Evolutionary conservation across 2,329 filamentous ascomycete species (phyloP).

Genomic region (Colletotrichum coccodes): DNA sequence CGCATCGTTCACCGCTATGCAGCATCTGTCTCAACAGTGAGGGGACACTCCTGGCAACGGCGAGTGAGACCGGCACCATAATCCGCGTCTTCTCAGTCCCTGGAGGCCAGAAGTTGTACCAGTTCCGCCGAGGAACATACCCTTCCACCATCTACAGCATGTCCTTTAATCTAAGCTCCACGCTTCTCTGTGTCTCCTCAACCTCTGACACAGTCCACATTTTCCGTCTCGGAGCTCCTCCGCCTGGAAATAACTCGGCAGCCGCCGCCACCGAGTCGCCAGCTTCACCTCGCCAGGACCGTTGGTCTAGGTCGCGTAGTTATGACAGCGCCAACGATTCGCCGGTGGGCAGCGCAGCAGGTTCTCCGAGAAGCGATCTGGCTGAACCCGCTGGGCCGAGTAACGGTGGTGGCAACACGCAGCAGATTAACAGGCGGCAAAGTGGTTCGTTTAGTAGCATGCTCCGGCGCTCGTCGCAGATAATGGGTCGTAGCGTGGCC

Average conservation of each 20-base stretch:
- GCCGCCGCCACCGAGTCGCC: constrained; percentile 48
- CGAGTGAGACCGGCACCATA: constrained; percentile 97
- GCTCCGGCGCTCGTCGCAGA: constrained; percentile 92
- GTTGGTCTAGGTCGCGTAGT: constrained; percentile 64
- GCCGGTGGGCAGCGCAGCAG: constrained; percentile 49
- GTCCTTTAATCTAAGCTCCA: constrained; percentile 97
- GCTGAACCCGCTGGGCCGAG: constrained; percentile 48
- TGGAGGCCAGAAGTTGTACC: constrained; percentile 90
- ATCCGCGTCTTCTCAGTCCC: constrained; percentile 96
- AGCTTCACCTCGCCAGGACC: constrained; percentile 56
- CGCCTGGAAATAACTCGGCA: constrained; percentile 44
- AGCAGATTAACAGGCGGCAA: constrained; percentile 54
- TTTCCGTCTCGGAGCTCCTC: constrained; percentile 77
- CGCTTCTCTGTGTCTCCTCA: constrained; percentile 93
- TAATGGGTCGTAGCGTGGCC: constrained; percentile 88
- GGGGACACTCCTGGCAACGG: constrained; percentile 90
- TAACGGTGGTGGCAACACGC: constrained; percentile 38
- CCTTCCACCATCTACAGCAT: constrained; percentile 97
- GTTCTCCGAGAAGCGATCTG: constrained; percentile 59
- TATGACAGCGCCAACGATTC: constrained; percentile 68
- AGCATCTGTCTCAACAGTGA: constrained; percentile 93
- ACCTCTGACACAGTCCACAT: constrained; percentile 97
- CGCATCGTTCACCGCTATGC: constrained; percentile 90
- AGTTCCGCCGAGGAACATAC: constrained; percentile 95
- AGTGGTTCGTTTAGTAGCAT: constrained; percentile 90